A percentile compares a stretch with the other conserved stretches of the same genome.
phyloP scores from a whole-genome alignment of 768 basidiomycete genomes.

The Rhodotorula paludigena region DNA sequence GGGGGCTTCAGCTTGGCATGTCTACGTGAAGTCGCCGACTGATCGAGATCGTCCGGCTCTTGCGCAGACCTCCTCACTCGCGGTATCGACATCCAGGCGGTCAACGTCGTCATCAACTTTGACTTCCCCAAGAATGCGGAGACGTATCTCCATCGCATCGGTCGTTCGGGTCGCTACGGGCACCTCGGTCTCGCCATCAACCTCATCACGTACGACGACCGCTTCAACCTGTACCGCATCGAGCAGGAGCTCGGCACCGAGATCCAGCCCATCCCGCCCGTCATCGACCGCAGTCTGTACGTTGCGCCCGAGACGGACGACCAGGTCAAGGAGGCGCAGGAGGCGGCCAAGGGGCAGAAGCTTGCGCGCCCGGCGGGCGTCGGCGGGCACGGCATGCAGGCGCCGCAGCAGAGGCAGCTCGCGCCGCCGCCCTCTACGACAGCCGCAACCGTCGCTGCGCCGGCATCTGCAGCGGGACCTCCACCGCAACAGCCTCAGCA shows the following conservation, averaged over 20 bases:
- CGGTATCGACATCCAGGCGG: slow-evolving; percentile 99
- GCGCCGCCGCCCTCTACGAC: background rate
- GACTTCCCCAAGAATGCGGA: slow-evolving; percentile 99
- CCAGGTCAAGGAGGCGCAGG: slow-evolving; percentile 8
- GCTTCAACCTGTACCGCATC: slow-evolving; percentile 95
- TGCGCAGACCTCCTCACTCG: slow-evolving; percentile 79
- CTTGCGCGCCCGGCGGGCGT: slow-evolving; percentile 19
- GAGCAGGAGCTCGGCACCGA: slow-evolving; percentile 98
- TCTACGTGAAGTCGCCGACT: background rate
- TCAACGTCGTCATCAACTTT: slow-evolving; percentile 99
- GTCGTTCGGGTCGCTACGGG: slow-evolving; percentile 94
- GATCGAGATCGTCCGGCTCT: background rate
- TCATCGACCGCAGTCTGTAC: slow-evolving; percentile 85
- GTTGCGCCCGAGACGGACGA: slow-evolving; percentile 64
- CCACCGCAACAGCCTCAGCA: slow-evolving; percentile 11
- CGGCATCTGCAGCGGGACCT: slow-evolving; percentile 13
- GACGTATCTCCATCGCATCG: slow-evolving; percentile 97
- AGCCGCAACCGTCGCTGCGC: slow-evolving; percentile 7
- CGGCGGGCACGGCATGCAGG: slow-evolving; percentile 32
- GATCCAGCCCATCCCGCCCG: slow-evolving; percentile 88
- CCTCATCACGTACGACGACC: slow-evolving; percentile 93
- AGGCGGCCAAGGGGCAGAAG: background rate
- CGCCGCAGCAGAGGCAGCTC: slow-evolving; percentile 24
- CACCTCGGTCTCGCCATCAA: slow-evolving; percentile 96
- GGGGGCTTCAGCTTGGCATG: background rate